Conservation (phyloP, 2,329 filamentous ascomycete genomes). For the Ophiostoma novo-ulmi region DNA sequence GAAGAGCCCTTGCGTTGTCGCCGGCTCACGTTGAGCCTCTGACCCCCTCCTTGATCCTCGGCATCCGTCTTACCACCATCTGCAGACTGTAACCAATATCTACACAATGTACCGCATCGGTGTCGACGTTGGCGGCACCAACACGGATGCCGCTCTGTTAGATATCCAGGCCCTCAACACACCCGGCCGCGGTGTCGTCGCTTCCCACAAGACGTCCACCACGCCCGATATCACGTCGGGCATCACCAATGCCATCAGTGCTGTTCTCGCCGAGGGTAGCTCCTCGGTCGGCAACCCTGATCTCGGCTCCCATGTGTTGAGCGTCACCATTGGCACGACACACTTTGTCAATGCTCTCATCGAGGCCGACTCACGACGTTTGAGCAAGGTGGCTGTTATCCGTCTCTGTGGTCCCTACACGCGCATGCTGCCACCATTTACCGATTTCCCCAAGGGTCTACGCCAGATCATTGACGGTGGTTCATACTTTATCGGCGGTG, state of each 20-base stretch:
- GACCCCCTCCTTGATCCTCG: background rate
- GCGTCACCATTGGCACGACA: slow-evolving; percentile 28
- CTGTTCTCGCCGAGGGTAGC: slow-evolving; percentile 19
- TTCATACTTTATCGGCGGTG: slow-evolving; percentile 45
- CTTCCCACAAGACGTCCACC: slow-evolving; percentile 34
- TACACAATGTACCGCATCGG: slow-evolving; percentile 21
- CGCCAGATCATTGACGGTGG: slow-evolving; percentile 42
- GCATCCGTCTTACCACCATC: background rate
- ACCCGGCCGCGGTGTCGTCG: slow-evolving; percentile 29
- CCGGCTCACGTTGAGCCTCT: background rate
- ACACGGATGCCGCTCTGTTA: slow-evolving; percentile 29
- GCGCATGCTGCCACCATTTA: slow-evolving; percentile 9
- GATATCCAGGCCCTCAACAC: slow-evolving; percentile 25
- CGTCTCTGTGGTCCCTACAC: slow-evolving; percentile 30
- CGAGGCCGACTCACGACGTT: slow-evolving; percentile 26
- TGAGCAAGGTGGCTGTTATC: slow-evolving; percentile 33
- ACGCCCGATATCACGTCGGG: slow-evolving; percentile 25
- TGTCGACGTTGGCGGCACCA: slow-evolving; percentile 6
- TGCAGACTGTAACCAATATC: background rate
- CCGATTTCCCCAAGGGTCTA: slow-evolving; percentile 26
- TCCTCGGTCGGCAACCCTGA: slow-evolving; percentile 4
- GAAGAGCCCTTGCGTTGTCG: background rate
- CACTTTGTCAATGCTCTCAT: slow-evolving; percentile 16
- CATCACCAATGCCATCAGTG: slow-evolving; percentile 25
- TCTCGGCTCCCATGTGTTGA: slow-evolving; percentile 19